Conservation (phyloP, 2,329 filamentous ascomycete genomes). For the Cercospora sp. region DNA sequence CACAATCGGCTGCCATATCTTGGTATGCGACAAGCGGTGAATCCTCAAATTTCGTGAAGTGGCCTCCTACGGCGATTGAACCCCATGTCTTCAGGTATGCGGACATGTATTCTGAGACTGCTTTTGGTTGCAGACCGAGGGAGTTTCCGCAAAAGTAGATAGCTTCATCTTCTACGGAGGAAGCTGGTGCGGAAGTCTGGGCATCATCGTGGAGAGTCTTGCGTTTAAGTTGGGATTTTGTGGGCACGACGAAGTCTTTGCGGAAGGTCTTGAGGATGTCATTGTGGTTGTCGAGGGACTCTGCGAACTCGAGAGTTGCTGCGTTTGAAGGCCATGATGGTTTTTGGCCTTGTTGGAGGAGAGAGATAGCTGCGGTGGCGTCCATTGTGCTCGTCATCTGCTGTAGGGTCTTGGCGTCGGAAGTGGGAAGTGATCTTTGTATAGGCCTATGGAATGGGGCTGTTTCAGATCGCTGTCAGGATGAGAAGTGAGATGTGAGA, state of each 20-base stretch:
- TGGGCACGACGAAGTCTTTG: constrained; percentile 72
- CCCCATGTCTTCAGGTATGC: constrained; percentile 81
- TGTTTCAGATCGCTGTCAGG: not conserved
- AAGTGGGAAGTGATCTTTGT: not conserved
- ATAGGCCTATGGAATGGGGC: too few relatives aligned
- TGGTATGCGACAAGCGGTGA: constrained; percentile 73
- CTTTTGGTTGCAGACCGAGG: constrained; percentile 76
- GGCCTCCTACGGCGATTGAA: constrained; percentile 80
- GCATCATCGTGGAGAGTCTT: constrained; percentile 51
- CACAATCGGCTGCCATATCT: constrained; percentile 73
- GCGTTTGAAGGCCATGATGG: constrained; percentile 31
- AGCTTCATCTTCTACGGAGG: constrained; percentile 45
- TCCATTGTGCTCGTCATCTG: constrained; percentile 28
- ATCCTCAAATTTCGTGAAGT: constrained; percentile 56
- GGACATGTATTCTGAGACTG: constrained; percentile 63
- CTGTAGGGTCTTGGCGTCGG: constrained; percentile 6
- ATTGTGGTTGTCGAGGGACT: constrained; percentile 30
- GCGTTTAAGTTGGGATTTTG: constrained; percentile 68
- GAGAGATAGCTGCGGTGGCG: constrained; percentile 26
- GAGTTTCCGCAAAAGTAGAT: constrained; percentile 92
- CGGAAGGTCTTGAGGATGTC: constrained; percentile 27
- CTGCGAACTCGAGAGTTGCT: constrained; percentile 32
- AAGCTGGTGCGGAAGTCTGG: constrained; percentile 23
- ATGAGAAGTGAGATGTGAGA: not conserved
- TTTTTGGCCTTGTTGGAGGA: constrained; percentile 31